Percentiles rank a stretch among this genome's conserved stretches.
phyloP scores from a whole-genome alignment of 129 eudicot genomes.

The Saposhnikovia divaricata region DNA sequence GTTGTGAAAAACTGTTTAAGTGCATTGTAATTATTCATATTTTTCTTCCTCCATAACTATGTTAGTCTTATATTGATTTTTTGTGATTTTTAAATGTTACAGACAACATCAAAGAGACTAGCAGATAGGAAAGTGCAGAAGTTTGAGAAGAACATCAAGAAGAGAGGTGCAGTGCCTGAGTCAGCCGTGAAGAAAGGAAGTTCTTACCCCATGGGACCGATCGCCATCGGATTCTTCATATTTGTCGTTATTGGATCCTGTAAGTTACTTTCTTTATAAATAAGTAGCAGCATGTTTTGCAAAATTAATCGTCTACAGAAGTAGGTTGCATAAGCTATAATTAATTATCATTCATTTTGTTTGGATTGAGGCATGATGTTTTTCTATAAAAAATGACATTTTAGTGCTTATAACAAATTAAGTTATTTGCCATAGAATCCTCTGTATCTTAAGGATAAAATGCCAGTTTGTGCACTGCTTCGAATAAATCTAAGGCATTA shows the following conservation, averaged over 20 bases:
- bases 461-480: too few species aligned
- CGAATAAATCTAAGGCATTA: neutral
- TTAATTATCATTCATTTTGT: neutral
- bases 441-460: too few species aligned
- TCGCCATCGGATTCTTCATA: slow-evolving; percentile 57
- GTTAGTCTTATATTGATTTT: neutral
- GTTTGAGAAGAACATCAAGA: slow-evolving; percentile 73
- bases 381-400: neutral
- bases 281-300: neutral
- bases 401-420: too few species aligned
- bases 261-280: slow-evolving; percentile 29
- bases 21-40: neutral
- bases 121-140: slow-evolving; percentile 64
- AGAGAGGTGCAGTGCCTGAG: slow-evolving; percentile 52
- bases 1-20: neutral
- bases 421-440: too few species aligned
- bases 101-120: slow-evolving; percentile 65
- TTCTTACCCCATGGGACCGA: slow-evolving; percentile 61
- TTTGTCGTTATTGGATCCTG: slow-evolving; percentile 74
- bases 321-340: neutral
- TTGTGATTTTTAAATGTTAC: slow-evolving; percentile 12
- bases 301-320: neutral
- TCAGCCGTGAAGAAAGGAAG: slow-evolving; percentile 54
- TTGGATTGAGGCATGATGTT: neutral
- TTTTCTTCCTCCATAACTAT: neutral